Evolutionary conservation across 106 monocot genomes (phyloP), one percentile per base, ranked within the genome.

Genomic region (Allium cepa): DNA sequence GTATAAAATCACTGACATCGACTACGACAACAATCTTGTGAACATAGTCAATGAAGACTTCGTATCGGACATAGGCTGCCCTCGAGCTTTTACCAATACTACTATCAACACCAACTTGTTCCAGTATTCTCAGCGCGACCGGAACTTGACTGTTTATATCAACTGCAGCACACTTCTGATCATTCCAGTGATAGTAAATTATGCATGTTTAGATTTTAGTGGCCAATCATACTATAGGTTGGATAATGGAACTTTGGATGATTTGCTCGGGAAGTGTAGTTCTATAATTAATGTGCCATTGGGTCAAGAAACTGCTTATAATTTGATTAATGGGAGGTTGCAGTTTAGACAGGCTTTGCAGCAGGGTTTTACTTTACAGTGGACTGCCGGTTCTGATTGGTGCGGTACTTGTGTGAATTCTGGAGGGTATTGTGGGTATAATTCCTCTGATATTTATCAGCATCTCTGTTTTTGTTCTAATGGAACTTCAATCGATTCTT

Each of bases 351-450:
- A 50, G 17, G 68, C 60, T 59, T 51, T 75, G 46, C 68, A 60
- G 75, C 16, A 60, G 75, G 75, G 79, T n/a, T 79, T 79, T 12
- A 51, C 36, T 47, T 8, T 74, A 63, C 57, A 9, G 26, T 79
- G 79, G 79, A 50, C 17, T 7, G 49, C 52, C 0, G 74, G 79
- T 57, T 46, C 7, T 1, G 50, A 8, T 3, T 79, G 79, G 79
- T 79, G 79, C 74, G 62, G 11, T 3, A 16, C 13, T 5, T 79
- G 79, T 53, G 26, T 66, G 14, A 51, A 16, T 5, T 51, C 79
- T 18, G 70, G 74, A 10, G 79, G 79, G 74, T 12, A 65, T 10
- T 79, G 79, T 22, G 79, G 79, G 58, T 63, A 53, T 49, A 60
- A 68, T 47, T 8, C 22, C 6, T 10, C 9, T 0, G 10, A 9